Base-by-base conservation (phyloP, 352 stramenopile species). In the Phytopythium kandeliae region DNA sequence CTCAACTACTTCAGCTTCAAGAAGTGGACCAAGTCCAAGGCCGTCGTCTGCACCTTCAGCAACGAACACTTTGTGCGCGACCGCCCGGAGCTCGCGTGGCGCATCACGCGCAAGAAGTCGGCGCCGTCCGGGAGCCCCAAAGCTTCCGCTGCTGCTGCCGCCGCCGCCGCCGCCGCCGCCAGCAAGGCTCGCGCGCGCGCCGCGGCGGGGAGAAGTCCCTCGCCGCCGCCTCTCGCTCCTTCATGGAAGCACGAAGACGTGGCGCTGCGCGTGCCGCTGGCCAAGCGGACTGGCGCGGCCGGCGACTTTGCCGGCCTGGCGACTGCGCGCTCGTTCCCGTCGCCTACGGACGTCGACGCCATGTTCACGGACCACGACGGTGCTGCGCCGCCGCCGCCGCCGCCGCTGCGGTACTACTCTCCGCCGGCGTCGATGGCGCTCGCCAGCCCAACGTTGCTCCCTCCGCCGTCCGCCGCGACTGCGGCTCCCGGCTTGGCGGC, bases 1-100 rank as follows among this genome's bases (percentile, higher is more conserved):
- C 78, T 98, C 54, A 97, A 96, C 74, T 97, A 98, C 63, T 98
- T 98, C 55, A 85, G 64, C 60, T 98, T 98, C 69, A 71, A 78
- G 64, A 95, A 95, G 55, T 92, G 81, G 81, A 92, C 81, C 63
- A 92, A 92, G 58, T 86, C 73, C 54, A 83, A 84, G 52, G 71
- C 77, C 42, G 61, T 79, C 36, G 74, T 86, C 38, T 88, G 77
- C 61, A 88, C 77, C 41, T 88, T 88, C 54, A 85, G 71, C 22
- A 89, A 89, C 60, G 75, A 86, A n/a, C 81, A 73, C 55, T 89
- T 87, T 47, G 57, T 71, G 51, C 73, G 78, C 19, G 75, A 86
- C 58, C 51, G 82, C 30, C 75, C 78, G 4, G 71, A 74, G 17
- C 62, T 86, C 22, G 76, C 67, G 6, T 82, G 74, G 73, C 54